Evolutionary conservation across 306 rosid species (phyloP).

Genomic region (Geum urbanum): DNA sequence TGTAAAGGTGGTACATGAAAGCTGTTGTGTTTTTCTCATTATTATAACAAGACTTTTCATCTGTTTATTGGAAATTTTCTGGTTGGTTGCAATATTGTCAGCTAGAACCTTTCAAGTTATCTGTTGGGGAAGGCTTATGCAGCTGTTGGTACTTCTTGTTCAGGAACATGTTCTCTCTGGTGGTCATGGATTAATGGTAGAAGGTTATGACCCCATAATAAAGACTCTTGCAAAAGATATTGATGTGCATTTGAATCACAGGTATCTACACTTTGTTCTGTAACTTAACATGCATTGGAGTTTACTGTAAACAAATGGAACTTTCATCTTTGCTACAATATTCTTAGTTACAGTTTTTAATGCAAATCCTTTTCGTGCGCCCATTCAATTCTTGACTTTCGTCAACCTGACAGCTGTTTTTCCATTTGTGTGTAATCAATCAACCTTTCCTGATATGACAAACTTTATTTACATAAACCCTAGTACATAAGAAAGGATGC

Average conservation of each 20-base stretch:
- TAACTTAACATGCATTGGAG: not conserved
- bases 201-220: conserved; percentile 67
- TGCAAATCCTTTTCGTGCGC: too few species aligned
- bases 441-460: too few species aligned
- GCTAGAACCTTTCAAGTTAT: not conserved
- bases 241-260: conserved; percentile 57
- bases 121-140: conserved; percentile 1
- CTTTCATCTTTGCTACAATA: too few species aligned
- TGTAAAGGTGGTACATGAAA: not conserved
- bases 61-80: not conserved
- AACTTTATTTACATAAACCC: too few species aligned
- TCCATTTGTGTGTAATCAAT: too few species aligned
- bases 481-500: too few species aligned
- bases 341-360: too few species aligned
- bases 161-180: conserved; percentile 77
- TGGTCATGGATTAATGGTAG: conserved; percentile 86
- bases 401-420: too few species aligned
- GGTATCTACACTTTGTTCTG: conserved; percentile 28
- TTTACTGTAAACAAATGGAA: not conserved
- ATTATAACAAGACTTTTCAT: not conserved
- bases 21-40: not conserved
- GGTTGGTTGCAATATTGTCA: not conserved
- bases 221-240: conserved; percentile 64
- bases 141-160: not conserved
- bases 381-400: too few species aligned